Percentiles rank a stretch among this genome's conserved stretches.
Conservation (phyloP, 768 basidiomycete species). For the Psilocybe sp. region DNA sequence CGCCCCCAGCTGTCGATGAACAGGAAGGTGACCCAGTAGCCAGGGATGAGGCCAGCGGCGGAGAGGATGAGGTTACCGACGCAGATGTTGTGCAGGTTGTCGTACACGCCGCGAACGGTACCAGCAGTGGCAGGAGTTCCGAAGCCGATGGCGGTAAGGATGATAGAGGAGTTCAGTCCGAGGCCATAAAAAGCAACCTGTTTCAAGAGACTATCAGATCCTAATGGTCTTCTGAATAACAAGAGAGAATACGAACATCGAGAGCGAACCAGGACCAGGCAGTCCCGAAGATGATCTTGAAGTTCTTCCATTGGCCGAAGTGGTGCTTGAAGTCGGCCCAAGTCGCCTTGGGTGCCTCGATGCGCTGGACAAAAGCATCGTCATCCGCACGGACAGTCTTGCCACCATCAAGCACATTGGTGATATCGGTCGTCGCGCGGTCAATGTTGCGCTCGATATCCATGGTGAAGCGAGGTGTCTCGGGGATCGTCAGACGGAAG, state of each 20-base stretch:
- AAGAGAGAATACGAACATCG: constrained; percentile 46
- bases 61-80: constrained; percentile 78
- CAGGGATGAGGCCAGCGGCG: constrained; percentile 78
- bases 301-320: constrained; percentile 75
- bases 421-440: constrained; percentile 73
- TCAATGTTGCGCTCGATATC: constrained; percentile 84
- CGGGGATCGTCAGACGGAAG: constrained; percentile 91
- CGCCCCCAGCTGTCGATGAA: constrained; percentile 79
- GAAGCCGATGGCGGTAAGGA: constrained; percentile 74
- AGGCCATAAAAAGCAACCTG: constrained; percentile 89
- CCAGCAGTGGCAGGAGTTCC: constrained; percentile 41
- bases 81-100: constrained; percentile 59
- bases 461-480: constrained; percentile 90
- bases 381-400: constrained; percentile 42
- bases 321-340: constrained; percentile 64
- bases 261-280: constrained; percentile 89
- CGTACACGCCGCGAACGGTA: constrained; percentile 39
- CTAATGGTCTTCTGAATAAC: neutral
- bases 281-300: constrained; percentile 75
- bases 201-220: constrained; percentile 1
- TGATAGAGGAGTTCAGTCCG: constrained; percentile 77
- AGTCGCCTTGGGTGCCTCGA: constrained; percentile 66
- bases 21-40: constrained; percentile 66
- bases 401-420: constrained; percentile 57
- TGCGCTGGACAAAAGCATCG: constrained; percentile 57